Conservation (phyloP, 495 filamentous ascomycete genomes). For the Talaromyces wortmannii region DNA sequence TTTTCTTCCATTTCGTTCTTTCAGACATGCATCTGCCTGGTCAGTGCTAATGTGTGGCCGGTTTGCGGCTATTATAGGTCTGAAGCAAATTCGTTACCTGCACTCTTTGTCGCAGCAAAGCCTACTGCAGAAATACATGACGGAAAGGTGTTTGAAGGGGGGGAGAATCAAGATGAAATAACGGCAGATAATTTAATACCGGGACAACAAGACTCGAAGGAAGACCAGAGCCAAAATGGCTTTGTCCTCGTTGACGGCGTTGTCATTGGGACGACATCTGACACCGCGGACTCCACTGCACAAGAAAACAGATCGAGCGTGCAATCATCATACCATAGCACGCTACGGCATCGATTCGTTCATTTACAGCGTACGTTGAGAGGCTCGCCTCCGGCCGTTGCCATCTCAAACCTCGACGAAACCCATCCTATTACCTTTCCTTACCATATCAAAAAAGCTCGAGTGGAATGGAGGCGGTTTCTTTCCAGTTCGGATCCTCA, state of each 20-base stretch:
- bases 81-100: slow-evolving; percentile 64
- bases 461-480: slow-evolving; percentile 43
- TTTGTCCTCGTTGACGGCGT: slow-evolving; percentile 10
- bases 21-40: slow-evolving; percentile 6
- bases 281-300: neutral
- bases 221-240: neutral
- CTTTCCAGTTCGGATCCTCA: slow-evolving; percentile 51
- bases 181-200: slow-evolving; percentile 10
- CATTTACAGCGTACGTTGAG: slow-evolving; percentile 52
- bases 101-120: slow-evolving; percentile 52
- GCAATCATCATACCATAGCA: slow-evolving; percentile 54
- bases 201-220: neutral
- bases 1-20: slow-evolving; percentile 2
- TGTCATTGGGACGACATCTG: slow-evolving; percentile 3
- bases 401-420: slow-evolving; percentile 43
- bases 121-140: slow-evolving; percentile 14
- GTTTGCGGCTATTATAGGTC: slow-evolving; percentile 41
- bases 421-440: slow-evolving; percentile 52
- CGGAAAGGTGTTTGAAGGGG: slow-evolving; percentile 22
- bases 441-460: slow-evolving; percentile 27
- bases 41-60: slow-evolving; percentile 1
- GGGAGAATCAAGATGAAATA: slow-evolving; percentile 16
- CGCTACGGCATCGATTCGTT: slow-evolving; percentile 53
- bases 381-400: slow-evolving; percentile 40
- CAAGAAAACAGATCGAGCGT: slow-evolving; percentile 34